Conservation (phyloP, 2,329 filamentous ascomycete species). For the Monilinia fructigena region DNA sequence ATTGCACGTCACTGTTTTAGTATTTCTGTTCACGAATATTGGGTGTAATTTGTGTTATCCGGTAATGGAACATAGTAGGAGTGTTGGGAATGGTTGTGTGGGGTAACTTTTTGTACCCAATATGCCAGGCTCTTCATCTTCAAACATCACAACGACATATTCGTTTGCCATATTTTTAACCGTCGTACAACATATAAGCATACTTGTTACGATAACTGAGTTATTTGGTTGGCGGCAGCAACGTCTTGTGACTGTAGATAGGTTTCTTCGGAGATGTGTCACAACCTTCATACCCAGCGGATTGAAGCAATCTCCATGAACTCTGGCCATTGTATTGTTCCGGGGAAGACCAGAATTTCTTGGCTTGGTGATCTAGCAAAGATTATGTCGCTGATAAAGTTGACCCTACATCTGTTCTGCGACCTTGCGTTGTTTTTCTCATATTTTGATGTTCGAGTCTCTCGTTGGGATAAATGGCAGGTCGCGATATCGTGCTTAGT, state of each 20-base stretch:
- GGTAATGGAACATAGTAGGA: too few relatives aligned
- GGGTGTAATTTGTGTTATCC: too few relatives aligned
- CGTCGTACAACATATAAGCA: background rate
- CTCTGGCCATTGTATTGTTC: background rate
- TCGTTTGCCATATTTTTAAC: background rate
- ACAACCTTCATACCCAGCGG: too few relatives aligned
- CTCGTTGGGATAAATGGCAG: background rate
- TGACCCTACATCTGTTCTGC: too few relatives aligned
- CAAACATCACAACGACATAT: background rate
- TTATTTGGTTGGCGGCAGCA: background rate
- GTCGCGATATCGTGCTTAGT: background rate
- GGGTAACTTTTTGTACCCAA: too few relatives aligned
- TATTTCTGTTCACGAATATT: background rate
- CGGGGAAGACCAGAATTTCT: too few relatives aligned
- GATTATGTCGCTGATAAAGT: fast-evolving
- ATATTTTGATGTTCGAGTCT: background rate
- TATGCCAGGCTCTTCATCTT: too few relatives aligned
- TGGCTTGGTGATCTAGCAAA: background rate
- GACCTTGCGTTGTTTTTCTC: background rate
- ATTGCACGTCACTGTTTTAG: background rate
- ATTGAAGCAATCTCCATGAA: background rate
- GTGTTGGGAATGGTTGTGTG: too few relatives aligned
- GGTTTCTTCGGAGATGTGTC: background rate
- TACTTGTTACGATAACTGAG: background rate
- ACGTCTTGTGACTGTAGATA: background rate